These are phyloP conservation scores for Fusarium beomiforme DNA, from an alignment of 2,329 filamentous ascomycete species.

Conservation along the genomic window DNA sequence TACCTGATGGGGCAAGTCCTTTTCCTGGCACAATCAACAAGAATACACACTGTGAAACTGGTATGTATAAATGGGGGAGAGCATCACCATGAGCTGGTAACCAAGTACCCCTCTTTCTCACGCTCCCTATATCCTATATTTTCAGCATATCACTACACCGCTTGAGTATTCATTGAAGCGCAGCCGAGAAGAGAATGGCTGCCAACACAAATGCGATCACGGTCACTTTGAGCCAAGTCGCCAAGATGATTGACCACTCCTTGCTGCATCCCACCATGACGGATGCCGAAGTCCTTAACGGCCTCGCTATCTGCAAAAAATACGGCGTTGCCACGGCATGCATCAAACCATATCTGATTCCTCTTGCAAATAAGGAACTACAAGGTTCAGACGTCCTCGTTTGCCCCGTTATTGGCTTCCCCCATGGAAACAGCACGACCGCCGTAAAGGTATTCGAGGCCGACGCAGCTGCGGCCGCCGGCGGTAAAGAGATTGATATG, in stretches of 20 bases:
- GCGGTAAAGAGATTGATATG: slow-evolving; percentile 68
- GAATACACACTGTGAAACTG: no score
- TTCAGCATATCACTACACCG: no score
- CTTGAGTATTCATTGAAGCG: no score
- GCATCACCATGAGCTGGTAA: no score
- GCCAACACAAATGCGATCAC: slow-evolving; percentile 37
- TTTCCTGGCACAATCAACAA: no score
- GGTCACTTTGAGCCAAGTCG: slow-evolving; percentile 58
- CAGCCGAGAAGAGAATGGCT: no score
- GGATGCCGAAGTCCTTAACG: slow-evolving; percentile 60
- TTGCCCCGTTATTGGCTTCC: slow-evolving; percentile 70
- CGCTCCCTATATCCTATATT: no score
- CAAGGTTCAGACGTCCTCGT: slow-evolving; percentile 59
- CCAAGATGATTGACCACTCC: slow-evolving; percentile 69
- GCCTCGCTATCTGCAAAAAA: slow-evolving; percentile 58
- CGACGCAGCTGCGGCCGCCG: slow-evolving; percentile 55
- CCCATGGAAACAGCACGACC: slow-evolving; percentile 66
- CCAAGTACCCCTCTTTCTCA: no score
- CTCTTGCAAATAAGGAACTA: slow-evolving; percentile 58
- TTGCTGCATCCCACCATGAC: slow-evolving; percentile 71
- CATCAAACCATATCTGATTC: slow-evolving; percentile 66
- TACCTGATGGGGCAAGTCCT: no score
- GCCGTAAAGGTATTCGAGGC: slow-evolving; percentile 65
- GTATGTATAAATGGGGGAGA: no score
- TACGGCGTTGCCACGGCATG: slow-evolving; percentile 66